Evolutionary conservation across 2,329 filamentous ascomycete species (phyloP).

Genomic region (Akanthomyces uredinophilus): DNA sequence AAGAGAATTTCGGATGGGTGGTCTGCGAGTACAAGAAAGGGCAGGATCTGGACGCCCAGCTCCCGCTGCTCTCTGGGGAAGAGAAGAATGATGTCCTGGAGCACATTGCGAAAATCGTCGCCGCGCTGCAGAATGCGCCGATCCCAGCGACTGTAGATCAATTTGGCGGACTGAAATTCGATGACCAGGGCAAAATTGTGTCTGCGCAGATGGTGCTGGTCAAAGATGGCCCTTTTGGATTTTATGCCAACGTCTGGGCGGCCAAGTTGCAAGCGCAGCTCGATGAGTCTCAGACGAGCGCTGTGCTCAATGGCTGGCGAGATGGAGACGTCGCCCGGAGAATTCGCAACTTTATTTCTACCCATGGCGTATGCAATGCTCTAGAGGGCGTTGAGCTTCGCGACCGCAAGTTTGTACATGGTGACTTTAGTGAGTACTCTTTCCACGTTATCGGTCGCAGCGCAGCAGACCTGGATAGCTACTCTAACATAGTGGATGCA

Average conservation of each 20-base stretch:
- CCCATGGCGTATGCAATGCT: conserved; percentile 9
- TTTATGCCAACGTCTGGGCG: too few relatives aligned
- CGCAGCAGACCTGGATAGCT: too few relatives aligned
- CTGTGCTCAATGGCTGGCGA: conserved; percentile 21
- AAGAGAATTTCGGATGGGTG: conserved; percentile 21
- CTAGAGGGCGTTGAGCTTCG: conserved; percentile 18
- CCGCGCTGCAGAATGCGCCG: too few relatives aligned
- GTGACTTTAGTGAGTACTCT: conserved; percentile 20
- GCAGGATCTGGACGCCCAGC: conserved; percentile 18
- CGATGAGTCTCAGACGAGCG: conserved; percentile 12
- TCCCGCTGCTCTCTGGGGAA: conserved; percentile 11
- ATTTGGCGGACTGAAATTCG: too few relatives aligned
- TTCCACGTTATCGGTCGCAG: too few relatives aligned
- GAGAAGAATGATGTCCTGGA: too few relatives aligned
- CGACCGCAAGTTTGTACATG: conserved; percentile 20
- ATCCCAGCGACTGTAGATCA: too few relatives aligned
- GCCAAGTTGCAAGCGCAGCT: conserved; percentile 15
- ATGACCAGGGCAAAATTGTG: too few relatives aligned
- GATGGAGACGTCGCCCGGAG: conserved; percentile 13
- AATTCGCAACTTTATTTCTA: conserved; percentile 18
- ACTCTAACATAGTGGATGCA: too few relatives aligned
- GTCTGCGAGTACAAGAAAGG: conserved; percentile 22
- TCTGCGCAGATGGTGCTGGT: too few relatives aligned
- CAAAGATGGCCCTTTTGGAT: too few relatives aligned
- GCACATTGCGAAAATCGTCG: not conserved